Conservation (phyloP, 75 land plant species). For the Adiantum capillusveneris region DNA sequence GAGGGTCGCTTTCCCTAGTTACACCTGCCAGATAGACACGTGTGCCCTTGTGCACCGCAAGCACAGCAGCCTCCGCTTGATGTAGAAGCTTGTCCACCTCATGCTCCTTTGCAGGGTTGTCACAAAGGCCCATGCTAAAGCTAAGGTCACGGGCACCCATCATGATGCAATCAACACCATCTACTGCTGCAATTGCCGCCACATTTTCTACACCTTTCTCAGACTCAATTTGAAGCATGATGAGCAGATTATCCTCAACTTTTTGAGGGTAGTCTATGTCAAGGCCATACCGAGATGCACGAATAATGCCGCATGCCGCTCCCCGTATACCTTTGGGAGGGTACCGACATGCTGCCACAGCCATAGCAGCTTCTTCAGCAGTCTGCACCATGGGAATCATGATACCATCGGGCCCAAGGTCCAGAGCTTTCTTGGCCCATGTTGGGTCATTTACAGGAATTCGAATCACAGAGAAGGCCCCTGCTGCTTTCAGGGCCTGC, state of each 20-base stretch:
- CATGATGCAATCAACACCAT: constrained; percentile 73
- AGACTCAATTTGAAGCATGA: constrained; percentile 22
- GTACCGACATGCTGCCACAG: constrained; percentile 57
- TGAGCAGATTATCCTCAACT: constrained; percentile 48
- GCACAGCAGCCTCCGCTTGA: constrained; percentile 41
- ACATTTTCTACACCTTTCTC: too few relatives aligned
- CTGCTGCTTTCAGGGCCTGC: constrained; percentile 44
- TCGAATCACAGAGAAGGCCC: constrained; percentile 49
- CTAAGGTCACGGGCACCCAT: constrained; percentile 78
- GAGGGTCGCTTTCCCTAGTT: constrained; percentile 35
- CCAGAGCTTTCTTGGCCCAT: constrained; percentile 76
- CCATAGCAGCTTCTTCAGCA: constrained; percentile 32
- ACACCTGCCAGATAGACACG: constrained; percentile 53
- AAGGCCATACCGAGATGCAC: constrained; percentile 63
- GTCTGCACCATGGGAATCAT: constrained; percentile 68
- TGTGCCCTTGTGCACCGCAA: constrained; percentile 14
- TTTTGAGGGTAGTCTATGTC: constrained; percentile 39
- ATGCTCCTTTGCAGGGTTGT: constrained; percentile 62
- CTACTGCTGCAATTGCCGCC: constrained; percentile 63
- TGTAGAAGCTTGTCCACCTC: constrained; percentile 45
- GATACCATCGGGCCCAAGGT: constrained; percentile 67
- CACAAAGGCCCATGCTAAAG: constrained; percentile 57
- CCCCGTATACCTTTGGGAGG: constrained; percentile 68
- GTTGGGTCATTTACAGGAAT: constrained; percentile 46
- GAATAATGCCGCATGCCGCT: constrained; percentile 51